Base-by-base conservation (phyloP, 1,284 basidiomycete genomes). In the Leccinum pachyderme region DNA sequence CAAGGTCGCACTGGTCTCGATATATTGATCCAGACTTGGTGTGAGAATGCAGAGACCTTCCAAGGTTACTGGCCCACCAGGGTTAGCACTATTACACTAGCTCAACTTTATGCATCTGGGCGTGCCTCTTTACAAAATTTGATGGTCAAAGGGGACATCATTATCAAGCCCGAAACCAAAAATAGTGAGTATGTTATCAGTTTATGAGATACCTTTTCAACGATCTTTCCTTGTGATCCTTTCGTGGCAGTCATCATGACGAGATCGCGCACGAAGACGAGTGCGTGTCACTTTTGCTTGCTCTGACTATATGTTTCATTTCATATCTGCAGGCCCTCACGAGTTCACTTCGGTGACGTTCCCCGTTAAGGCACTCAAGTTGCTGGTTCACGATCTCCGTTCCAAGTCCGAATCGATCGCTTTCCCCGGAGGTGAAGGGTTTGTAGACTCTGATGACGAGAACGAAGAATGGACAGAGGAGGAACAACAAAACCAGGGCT, bases 31-130 rank as follows among this genome's bases (percentile, higher is more conserved):
- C 81, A 87, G 54, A 87, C 89, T 1, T 98, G 96, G 96, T 92
- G 89, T 65, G 95, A 98, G 68, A 94, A 93, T 64, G 88, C 89
- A 27, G 91, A 93, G 71, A 93, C 91, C 7, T 91, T 98, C 78
- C 91, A 94, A 67, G 95, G 96, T 33, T 93, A 89, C 72, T 98
- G 95, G 94, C 87, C 92, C 22, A 85, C 86, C 13, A 83, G 92
- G 33, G 81, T 95, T 66, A 93, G 91, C 70, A 87, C 85, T 24
- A 76, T 98, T 49, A 95, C 89, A 0, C 75, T 99, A 48, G 83
- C 83, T 47, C 85, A 91, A 60, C 77, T 99, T 41, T 89, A 94
- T 63, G 74, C 77, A 0, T 82, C 84, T 4, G 80, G 85, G 52
- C 78, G 88, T 15, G 77, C 84, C 8, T 83, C 81, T 56, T 66